Conservation (phyloP, 441 rosid species). For the Brassica hybrid region DNA sequence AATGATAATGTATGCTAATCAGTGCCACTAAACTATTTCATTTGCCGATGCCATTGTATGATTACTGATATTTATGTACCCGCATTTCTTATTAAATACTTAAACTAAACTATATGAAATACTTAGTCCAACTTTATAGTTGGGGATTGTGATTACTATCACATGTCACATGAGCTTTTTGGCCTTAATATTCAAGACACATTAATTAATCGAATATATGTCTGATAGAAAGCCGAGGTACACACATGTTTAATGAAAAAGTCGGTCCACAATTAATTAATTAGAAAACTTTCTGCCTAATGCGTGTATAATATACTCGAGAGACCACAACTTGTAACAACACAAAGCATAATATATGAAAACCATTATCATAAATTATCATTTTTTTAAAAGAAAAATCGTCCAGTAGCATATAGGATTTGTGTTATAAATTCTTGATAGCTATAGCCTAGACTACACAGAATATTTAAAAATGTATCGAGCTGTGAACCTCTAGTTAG, state of each 20-base stretch:
- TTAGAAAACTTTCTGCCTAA: slow-evolving; percentile 33
- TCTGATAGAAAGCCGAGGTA: slow-evolving; percentile 24
- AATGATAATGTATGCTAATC: slow-evolving; percentile 1
- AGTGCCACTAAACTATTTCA: slow-evolving; percentile 18
- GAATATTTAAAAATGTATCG: slow-evolving; percentile 18
- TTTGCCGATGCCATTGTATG: slow-evolving; percentile 16
- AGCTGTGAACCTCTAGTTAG: slow-evolving; percentile 10
- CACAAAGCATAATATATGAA: slow-evolving; percentile 5
- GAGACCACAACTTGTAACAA: slow-evolving; percentile 17
- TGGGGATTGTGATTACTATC: slow-evolving; percentile 35
- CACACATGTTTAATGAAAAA: slow-evolving; percentile 33
- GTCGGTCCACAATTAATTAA: slow-evolving; percentile 21
- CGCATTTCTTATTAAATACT: background rate
- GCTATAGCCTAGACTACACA: slow-evolving; percentile 15
- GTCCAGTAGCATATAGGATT: background rate
- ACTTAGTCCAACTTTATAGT: slow-evolving; percentile 31
- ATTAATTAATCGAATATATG: slow-evolving; percentile 31
- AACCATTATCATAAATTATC: background rate
- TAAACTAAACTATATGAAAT: background rate
- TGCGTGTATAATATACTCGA: background rate
- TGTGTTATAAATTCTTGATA: background rate
- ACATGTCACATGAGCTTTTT: slow-evolving; percentile 35
- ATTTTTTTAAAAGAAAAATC: background rate
- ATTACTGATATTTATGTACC: slow-evolving; percentile 11
- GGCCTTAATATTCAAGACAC: background rate